phyloP scores from a whole-genome alignment of 2,329 filamentous ascomycete species.

The Neonectria coccinea region DNA sequence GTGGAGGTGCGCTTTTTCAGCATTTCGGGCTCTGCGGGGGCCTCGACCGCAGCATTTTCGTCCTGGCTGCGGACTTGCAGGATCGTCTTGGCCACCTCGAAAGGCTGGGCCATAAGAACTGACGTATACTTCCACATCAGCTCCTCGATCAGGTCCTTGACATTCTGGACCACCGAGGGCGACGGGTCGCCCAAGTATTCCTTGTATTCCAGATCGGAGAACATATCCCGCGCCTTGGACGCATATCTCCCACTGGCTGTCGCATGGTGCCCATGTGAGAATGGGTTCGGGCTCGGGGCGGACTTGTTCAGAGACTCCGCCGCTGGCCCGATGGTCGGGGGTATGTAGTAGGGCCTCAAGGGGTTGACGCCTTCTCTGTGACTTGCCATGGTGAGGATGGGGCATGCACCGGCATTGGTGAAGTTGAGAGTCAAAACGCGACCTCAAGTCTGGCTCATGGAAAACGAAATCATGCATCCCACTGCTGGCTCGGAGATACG shows the following conservation, averaged over 20 bases:
- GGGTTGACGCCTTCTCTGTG: conserved; percentile 68
- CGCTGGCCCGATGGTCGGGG: conserved; percentile 65
- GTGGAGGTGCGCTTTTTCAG: conserved; percentile 47
- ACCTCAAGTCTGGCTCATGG: conserved; percentile 40
- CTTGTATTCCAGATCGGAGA: conserved; percentile 92
- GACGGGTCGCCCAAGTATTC: conserved; percentile 84
- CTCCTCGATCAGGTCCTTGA: conserved; percentile 83
- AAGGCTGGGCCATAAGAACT: conserved; percentile 90
- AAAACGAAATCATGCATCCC: conserved; percentile 50
- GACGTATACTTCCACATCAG: conserved; percentile 92
- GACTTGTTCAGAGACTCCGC: conserved; percentile 50
- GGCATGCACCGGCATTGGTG: conserved; percentile 44
- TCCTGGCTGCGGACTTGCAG: conserved; percentile 79
- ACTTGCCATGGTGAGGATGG: conserved; percentile 56
- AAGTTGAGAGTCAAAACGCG: conserved; percentile 35
- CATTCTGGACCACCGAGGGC: conserved; percentile 78
- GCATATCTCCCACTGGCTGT: conserved; percentile 51
- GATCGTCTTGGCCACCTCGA: conserved; percentile 95
- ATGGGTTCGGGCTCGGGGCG: conserved; percentile 58
- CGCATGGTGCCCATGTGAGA: conserved; percentile 58
- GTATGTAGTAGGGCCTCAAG: conserved; percentile 77
- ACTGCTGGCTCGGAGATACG: conserved; percentile 42
- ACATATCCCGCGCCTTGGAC: conserved; percentile 81
- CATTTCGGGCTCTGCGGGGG: conserved; percentile 41
- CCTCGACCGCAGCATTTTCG: conserved; percentile 52